phyloP scores from a whole-genome alignment of 805 yeast genomes.

The Saccharomycopsis oosterbeekiorum region DNA sequence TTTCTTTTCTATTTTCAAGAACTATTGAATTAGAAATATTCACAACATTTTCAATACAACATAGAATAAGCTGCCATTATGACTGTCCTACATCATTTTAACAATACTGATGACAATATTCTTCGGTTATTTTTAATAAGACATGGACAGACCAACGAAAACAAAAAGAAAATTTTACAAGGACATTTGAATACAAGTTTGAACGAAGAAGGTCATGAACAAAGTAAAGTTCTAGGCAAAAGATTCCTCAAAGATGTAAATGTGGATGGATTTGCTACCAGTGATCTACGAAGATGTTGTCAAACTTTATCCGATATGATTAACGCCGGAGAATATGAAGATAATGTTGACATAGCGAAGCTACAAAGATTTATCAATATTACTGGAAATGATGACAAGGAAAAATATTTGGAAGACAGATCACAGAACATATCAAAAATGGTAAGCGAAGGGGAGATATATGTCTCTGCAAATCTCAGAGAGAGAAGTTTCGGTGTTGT shows the following conservation, averaged over 20 bases:
- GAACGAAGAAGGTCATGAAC: constrained; percentile 50
- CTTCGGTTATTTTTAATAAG: constrained; percentile 56
- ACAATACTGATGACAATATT: constrained; percentile 24
- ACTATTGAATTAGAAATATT: no score
- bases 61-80: background rate
- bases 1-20: no score
- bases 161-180: constrained; percentile 58
- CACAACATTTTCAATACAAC: no score
- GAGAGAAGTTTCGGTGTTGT: constrained; percentile 74
- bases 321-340: constrained; percentile 9
- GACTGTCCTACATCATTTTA: background rate
- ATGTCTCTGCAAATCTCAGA: constrained; percentile 38
- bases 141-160: constrained; percentile 80
- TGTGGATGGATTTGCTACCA: constrained; percentile 30
- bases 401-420: background rate
- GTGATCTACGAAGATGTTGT: constrained; percentile 44
- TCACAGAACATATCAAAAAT: background rate
- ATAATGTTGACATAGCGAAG: background rate
- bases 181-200: constrained; percentile 62
- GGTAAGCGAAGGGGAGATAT: background rate
- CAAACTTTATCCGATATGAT: constrained; percentile 44
- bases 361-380: background rate
- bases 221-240: constrained; percentile 47
- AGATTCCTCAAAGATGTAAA: constrained; percentile 24
- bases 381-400: background rate